Conservation (phyloP, 2,329 filamentous ascomycete species). For the Aureobasidium sp. region DNA sequence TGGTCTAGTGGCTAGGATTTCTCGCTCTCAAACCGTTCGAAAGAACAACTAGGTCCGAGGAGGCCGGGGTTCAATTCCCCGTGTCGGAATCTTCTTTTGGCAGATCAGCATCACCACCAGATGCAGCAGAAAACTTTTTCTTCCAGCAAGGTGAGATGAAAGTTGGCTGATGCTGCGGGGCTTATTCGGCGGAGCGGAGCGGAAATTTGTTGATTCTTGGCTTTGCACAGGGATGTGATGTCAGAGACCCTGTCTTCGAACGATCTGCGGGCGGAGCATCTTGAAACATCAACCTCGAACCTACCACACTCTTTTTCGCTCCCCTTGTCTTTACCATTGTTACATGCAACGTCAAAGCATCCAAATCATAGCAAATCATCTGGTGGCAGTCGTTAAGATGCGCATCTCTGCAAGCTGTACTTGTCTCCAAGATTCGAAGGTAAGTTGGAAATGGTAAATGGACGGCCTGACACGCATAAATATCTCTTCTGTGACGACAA, state of each 20-base stretch:
- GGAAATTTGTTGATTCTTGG: too few species aligned
- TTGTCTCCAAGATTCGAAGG: neutral
- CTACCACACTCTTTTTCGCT: neutral
- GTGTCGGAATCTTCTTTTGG: neutral
- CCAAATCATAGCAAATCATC: too few species aligned
- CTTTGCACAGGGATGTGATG: neutral
- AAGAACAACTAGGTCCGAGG: neutral
- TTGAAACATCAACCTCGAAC: neutral
- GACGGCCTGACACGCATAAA: neutral
- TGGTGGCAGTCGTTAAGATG: neutral
- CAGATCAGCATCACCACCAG: neutral
- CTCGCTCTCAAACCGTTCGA: neutral
- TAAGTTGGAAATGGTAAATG: neutral
- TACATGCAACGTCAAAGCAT: neutral
- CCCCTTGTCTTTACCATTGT: neutral
- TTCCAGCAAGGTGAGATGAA: neutral
- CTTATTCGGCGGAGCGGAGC: neutral
- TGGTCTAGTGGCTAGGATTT: constrained; percentile 3
- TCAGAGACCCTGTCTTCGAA: neutral
- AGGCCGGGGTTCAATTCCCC: constrained; percentile 2
- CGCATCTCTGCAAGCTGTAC: neutral
- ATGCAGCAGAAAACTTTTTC: neutral
- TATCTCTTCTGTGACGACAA: neutral
- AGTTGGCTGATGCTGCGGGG: neutral
- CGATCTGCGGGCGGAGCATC: neutral